A percentile compares a stretch with the other conserved stretches of the same genome.
These are phyloP conservation scores for Leccinum arenicola DNA, from an alignment of 768 basidiomycete genomes.

Conservation along the genomic window DNA sequence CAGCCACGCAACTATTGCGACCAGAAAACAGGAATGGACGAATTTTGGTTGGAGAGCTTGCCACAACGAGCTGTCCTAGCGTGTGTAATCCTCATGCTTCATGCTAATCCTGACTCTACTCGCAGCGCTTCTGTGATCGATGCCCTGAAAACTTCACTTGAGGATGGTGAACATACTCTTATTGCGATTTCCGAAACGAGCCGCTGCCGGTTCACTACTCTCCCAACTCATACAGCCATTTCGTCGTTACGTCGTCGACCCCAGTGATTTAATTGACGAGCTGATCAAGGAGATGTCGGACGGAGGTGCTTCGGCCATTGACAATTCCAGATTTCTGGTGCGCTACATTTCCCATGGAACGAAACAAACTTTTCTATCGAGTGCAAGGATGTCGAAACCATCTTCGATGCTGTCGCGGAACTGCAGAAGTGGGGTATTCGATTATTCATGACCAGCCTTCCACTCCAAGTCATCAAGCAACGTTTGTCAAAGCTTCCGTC, in stretches of 20 bases:
- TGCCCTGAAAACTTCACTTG: background rate
- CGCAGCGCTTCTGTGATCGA: constrained; percentile 17
- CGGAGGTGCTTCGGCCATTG: background rate
- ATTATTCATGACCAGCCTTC: background rate
- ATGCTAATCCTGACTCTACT: background rate
- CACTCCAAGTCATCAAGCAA: background rate
- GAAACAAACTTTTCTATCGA: no score
- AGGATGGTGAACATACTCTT: constrained; percentile 12
- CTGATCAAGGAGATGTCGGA: background rate
- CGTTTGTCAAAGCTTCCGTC: background rate
- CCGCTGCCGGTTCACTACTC: background rate
- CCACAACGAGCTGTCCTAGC: background rate
- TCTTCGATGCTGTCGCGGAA: background rate
- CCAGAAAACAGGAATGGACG: no score
- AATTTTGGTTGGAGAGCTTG: no score
- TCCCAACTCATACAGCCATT: constrained; percentile 9
- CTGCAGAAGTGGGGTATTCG: background rate
- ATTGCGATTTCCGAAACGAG: constrained; percentile 21
- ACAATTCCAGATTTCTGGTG: background rate
- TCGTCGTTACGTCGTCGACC: background rate
- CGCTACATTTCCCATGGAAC: background rate
- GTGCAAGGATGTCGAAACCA: background rate
- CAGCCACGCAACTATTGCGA: no score
- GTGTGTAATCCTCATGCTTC: background rate
- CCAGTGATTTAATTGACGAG: background rate